Percentiles rank a stretch among this genome's conserved stretches.
Conservation (phyloP, 1,284 basidiomycete species). For the Rhizopogon parksii region DNA sequence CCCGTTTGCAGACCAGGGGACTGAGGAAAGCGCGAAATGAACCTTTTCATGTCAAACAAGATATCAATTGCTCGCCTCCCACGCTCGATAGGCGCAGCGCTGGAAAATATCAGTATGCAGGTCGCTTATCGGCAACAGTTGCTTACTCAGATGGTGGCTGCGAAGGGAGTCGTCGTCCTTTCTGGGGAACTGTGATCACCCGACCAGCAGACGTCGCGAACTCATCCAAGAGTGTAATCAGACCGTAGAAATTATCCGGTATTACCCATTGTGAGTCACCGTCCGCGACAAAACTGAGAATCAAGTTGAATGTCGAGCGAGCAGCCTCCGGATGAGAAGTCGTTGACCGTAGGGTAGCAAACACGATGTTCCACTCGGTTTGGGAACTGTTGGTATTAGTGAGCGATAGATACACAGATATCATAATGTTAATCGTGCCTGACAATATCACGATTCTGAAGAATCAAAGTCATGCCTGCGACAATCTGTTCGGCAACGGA, state of each 20-base stretch:
- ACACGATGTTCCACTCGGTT: slow-evolving; percentile 94
- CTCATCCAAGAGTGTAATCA: slow-evolving; percentile 80
- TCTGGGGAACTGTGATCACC: slow-evolving; percentile 50
- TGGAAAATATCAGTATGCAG: slow-evolving; percentile 26
- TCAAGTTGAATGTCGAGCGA: slow-evolving; percentile 74
- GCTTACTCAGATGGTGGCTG: slow-evolving; percentile 49
- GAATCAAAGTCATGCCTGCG: slow-evolving; percentile 73
- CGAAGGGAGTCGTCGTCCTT: slow-evolving; percentile 45
- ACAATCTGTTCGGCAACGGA: slow-evolving; percentile 89
- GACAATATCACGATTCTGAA: slow-evolving; percentile 73
- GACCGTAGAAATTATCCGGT: slow-evolving; percentile 75
- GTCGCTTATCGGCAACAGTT: not conserved
- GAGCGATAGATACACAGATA: slow-evolving; percentile 1
- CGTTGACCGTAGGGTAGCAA: slow-evolving; percentile 84
- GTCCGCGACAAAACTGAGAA: slow-evolving; percentile 57
- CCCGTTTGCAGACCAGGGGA: slow-evolving; percentile 35
- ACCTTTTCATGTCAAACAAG: slow-evolving; percentile 65
- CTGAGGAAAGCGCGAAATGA: slow-evolving; percentile 51
- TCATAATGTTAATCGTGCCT: slow-evolving; percentile 35
- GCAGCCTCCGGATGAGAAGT: slow-evolving; percentile 86
- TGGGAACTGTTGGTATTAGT: slow-evolving; percentile 50
- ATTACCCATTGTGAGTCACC: slow-evolving; percentile 55
- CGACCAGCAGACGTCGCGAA: slow-evolving; percentile 73
- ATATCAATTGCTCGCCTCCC: slow-evolving; percentile 81
- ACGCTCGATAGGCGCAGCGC: slow-evolving; percentile 71